phyloP scores from a whole-genome alignment of 2,329 filamentous ascomycete genomes.

The Arachnomyces sp. region DNA sequence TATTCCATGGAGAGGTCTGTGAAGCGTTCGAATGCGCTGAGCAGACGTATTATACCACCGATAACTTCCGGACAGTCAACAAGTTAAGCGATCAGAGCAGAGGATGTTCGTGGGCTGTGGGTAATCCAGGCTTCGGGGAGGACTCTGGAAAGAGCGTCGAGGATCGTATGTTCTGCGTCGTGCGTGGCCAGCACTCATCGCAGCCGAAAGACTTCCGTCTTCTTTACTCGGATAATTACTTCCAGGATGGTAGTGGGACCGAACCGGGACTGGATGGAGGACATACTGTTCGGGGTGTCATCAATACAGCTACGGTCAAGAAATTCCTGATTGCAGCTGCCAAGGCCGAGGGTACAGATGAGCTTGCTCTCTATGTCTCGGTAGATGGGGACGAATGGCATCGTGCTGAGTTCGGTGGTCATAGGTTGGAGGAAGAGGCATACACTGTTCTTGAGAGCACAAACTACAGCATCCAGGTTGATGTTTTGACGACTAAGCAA shows the following conservation, averaged over 20 bases:
- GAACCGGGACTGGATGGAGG: conserved; percentile 71
- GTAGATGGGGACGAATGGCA: conserved; percentile 82
- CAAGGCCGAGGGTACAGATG: conserved; percentile 68
- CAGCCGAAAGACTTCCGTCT: conserved; percentile 68
- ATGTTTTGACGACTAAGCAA: conserved; percentile 65
- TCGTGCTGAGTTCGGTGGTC: conserved; percentile 77
- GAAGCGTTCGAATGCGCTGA: conserved; percentile 56
- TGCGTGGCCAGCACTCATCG: conserved; percentile 61
- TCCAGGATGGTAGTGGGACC: conserved; percentile 47
- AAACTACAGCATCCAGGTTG: conserved; percentile 94
- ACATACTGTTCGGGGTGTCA: conserved; percentile 67
- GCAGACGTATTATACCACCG: conserved; percentile 63
- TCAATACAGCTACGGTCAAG: conserved; percentile 75
- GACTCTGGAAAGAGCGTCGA: conserved; percentile 58
- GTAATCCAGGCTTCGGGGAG: conserved; percentile 56
- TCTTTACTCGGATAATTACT: conserved; percentile 75
- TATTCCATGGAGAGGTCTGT: conserved; percentile 71
- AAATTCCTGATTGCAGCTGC: conserved; percentile 79
- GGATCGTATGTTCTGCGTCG: conserved; percentile 71
- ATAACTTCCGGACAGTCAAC: conserved; percentile 68
- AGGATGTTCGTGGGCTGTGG: conserved; percentile 83
- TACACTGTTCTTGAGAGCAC: conserved; percentile 95
- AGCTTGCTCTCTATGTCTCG: conserved; percentile 86
- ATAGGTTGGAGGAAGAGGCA: conserved; percentile 73
- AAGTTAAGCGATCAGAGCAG: conserved; percentile 59